Evolutionary conservation across 495 filamentous ascomycete species (phyloP), one percentile per base, ranked within the genome.

Genomic region (Elaphomyces granulatus): DNA sequence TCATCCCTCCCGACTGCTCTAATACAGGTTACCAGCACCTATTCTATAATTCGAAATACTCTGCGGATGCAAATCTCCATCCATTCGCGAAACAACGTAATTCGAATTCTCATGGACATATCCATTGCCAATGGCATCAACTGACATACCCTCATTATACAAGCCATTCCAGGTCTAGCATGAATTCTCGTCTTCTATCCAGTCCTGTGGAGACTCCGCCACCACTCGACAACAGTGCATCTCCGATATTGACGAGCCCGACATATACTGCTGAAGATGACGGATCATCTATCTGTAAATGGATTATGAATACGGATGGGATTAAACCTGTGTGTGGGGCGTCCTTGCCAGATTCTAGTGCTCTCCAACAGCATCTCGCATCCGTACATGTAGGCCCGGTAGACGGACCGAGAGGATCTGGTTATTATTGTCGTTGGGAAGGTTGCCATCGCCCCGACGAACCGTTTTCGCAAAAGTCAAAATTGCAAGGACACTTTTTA

Each of bases 341-440:
- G 7, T 53, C 43, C 0, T 68, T 66, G 19, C 20, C 53, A 3
- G 52, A 57, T 31, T 36, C 56, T 15, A 59, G 60, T 36, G 49
- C 54, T 38, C 59, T 68, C 10, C 64, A 67, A 37, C 59, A 67
- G 8, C 64, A 68, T 42, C 55, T 68, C 21, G 40, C 64, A 10
- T 44, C 56, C 10, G 45, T 41, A 15, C 64, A 68, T 28, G 64
- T 64, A 58, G 51, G 48, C 9, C 58, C 63, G 1, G 44, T 68
- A 16, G 51, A 62, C 19, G 64, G 64, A 1, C 54, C 56, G n/a
- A 66, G 58, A 45, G 62, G 64, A 1, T 56, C 53, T 14, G 64
- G 64, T n/a, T 68, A 68, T 45, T 68, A 68, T 37, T 68, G 64
- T 37, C 56, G 63, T 45, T 68, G 64, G 64, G 54, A 60, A 37